Evolutionary conservation across 306 rosid species (phyloP), one percentile per base, ranked within the genome.

Genomic region (Hippophae tibetana): DNA sequence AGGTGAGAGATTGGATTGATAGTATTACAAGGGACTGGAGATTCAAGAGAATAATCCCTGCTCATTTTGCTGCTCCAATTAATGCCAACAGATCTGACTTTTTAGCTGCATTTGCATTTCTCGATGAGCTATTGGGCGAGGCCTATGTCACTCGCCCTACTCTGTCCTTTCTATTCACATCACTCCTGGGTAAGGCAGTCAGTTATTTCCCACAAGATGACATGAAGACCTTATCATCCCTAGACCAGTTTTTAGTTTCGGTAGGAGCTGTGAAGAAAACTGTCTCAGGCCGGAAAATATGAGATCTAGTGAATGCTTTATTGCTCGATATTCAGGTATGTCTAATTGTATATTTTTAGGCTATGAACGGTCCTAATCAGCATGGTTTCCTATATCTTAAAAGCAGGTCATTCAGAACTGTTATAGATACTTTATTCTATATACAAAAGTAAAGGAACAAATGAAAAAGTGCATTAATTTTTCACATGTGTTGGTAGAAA

Each of bases 1-100:
- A 92, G 95, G 99, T 92, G 13, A 74, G 88, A 77, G 96, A 92
- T 54, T 92, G 99, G 99, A 87, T 88, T 50, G 87, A 85, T 64
- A 63, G 95, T 56, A 88, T 92, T 40, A 71, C 71, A 0, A 64
- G 56, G 68, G 93, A 92, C 67, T 88, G 95, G 96, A 92, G 64
- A 66, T 92, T 92, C 82, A 82, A 72, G 86, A 83, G 95, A 72
- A 85, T 88, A 23, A 85, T 88, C 71, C 96, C 95, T 25, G 95
- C 95, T 57, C 99, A 88, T 72, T 88, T 92, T 73, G 80, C 89
- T 8, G 99, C 81, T 58, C 96, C 99, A 56, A 45, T 92, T 62
- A 88, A 78, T n/a, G 95, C 83, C 26, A 75, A 78, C 57, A 74
- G 86, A 68, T 79, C 89, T 7, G 89, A 84, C 49, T 84, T 92